phyloP scores from a whole-genome alignment of 2,329 filamentous ascomycete genomes.

The Exophiala oligosperma region DNA sequence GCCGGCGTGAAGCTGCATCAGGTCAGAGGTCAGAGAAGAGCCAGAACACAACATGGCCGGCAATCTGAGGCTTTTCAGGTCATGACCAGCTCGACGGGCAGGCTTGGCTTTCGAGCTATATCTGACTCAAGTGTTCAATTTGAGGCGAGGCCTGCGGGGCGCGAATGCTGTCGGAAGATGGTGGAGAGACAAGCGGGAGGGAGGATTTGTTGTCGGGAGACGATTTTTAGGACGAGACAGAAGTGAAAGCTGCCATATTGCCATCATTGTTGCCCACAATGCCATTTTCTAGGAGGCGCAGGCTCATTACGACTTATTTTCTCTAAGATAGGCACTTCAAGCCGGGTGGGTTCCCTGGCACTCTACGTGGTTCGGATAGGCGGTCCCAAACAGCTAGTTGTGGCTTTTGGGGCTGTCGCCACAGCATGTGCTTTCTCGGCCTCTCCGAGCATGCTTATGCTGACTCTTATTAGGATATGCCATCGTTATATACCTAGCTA shows the following conservation, averaged over 20 bases:
- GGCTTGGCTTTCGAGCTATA: conserved; percentile 16
- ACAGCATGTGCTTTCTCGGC: no score
- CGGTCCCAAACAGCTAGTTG: not conserved
- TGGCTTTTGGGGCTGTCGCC: not conserved
- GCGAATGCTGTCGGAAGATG: conserved; percentile 6
- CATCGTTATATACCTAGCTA: no score
- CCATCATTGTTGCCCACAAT: not conserved
- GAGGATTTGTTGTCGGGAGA: not conserved
- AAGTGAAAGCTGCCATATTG: not conserved
- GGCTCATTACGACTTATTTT: no score
- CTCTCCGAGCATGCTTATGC: no score
- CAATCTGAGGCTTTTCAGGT: conserved; percentile 4
- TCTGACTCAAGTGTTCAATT: conserved; percentile 23
- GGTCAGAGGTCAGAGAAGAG: conserved; percentile 21
- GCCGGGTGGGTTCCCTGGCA: not conserved
- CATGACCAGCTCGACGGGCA: conserved; percentile 13
- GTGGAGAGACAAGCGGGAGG: conserved; percentile 5
- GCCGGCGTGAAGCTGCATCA: conserved; percentile 28
- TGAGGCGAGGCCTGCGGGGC: conserved; percentile 23
- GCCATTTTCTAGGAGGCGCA: not conserved
- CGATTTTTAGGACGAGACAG: not conserved
- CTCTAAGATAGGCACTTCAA: no score
- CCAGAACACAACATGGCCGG: conserved; percentile 19
- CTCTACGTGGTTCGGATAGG: not conserved
- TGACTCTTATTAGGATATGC: no score